Evolutionary conservation across 768 basidiomycete genomes (phyloP).

Genomic region (Pulveroboletus sp.): DNA sequence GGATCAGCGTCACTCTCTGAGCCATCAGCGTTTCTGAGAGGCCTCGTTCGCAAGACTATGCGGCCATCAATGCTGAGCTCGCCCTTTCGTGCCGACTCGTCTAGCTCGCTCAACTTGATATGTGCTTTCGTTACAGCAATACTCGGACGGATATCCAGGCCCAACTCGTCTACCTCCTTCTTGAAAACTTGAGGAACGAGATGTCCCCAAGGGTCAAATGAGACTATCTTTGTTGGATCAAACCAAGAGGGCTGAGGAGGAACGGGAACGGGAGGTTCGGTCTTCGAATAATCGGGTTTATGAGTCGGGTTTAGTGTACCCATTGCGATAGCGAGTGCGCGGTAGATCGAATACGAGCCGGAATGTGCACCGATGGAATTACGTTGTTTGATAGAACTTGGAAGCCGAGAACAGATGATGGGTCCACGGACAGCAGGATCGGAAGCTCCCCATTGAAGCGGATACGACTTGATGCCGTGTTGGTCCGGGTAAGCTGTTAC

Average conservation of each 20-base stretch:
- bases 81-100: constrained; percentile 72
- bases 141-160: constrained; percentile 85
- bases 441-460: constrained; percentile 76
- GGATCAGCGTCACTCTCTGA: constrained; percentile 51
- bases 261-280: constrained; percentile 80
- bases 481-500: constrained; percentile 81
- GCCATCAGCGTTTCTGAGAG: constrained; percentile 62
- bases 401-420: constrained; percentile 82
- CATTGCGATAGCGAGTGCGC: constrained; percentile 89
- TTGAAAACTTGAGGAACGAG: constrained; percentile 71
- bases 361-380: constrained; percentile 94
- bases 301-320: constrained; percentile 73
- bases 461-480: constrained; percentile 77
- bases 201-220: constrained; percentile 93
- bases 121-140: constrained; percentile 93
- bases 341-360: constrained; percentile 92
- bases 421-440: constrained; percentile 71
- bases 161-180: constrained; percentile 54
- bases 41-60: constrained; percentile 68
- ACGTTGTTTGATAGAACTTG: constrained; percentile 79
- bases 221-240: constrained; percentile 76
- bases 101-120: constrained; percentile 91
- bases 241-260: constrained; percentile 77
- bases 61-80: constrained; percentile 76
- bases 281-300: constrained; percentile 77